Evolutionary conservation across 2,329 filamentous ascomycete genomes (phyloP).

Genomic region (Paecilomyces sp.): DNA sequence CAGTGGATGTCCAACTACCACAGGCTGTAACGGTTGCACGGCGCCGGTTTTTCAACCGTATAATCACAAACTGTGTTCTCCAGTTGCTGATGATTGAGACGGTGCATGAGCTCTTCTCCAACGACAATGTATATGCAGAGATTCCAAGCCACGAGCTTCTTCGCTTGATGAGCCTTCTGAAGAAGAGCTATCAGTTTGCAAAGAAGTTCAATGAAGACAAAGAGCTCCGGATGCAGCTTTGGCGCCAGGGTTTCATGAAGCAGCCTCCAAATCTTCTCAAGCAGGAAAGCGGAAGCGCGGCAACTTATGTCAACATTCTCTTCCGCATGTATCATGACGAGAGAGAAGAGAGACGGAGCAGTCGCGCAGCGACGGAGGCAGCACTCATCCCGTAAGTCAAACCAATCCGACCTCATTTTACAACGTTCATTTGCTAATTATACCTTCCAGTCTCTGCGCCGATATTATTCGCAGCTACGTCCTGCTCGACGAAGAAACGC

Average conservation of each 20-base stretch:
- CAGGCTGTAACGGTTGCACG: slow-evolving; percentile 88
- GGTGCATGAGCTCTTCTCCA: slow-evolving; percentile 96
- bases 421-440: slow-evolving; percentile 11
- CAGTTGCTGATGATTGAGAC: slow-evolving; percentile 99
- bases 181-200: slow-evolving; percentile 94
- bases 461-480: slow-evolving; percentile 88
- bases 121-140: slow-evolving; percentile 86
- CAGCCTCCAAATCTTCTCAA: slow-evolving; percentile 96
- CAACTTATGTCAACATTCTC: slow-evolving; percentile 91
- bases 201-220: slow-evolving; percentile 98
- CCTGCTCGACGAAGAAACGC: slow-evolving; percentile 84
- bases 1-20: slow-evolving; percentile 71
- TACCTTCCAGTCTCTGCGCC: slow-evolving; percentile 60
- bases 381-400: slow-evolving; percentile 69
- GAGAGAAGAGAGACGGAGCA: slow-evolving; percentile 71
- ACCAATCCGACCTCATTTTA: background rate
- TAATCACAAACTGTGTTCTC: slow-evolving; percentile 96
- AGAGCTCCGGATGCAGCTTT: slow-evolving; percentile 85
- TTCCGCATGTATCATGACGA: slow-evolving; percentile 96
- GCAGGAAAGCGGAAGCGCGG: slow-evolving; percentile 87
- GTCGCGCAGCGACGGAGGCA: slow-evolving; percentile 74
- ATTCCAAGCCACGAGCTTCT: slow-evolving; percentile 88
- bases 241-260: slow-evolving; percentile 99
- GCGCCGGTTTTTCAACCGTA: slow-evolving; percentile 95
- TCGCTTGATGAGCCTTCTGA: slow-evolving; percentile 85